Evolutionary conservation across 495 filamentous ascomycete genomes (phyloP), one percentile per base, ranked within the genome.

Genomic region (Penicillium diatomitis): DNA sequence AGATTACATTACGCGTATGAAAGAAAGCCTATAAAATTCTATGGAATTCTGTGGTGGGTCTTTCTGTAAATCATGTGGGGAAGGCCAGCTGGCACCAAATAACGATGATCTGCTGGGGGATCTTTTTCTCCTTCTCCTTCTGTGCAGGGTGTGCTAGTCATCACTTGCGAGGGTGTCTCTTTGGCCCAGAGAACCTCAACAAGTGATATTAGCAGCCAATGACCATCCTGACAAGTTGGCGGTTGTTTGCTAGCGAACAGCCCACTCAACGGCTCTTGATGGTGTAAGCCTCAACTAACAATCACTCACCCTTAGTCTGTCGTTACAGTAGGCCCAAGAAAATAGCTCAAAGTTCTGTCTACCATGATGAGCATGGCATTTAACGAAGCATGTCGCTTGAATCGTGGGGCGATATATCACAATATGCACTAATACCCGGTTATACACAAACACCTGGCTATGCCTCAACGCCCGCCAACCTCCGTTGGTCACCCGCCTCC

Each of bases 311-410:
- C 35, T 45, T 44, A 48, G 41, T 48, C 45, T 48, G 35, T 53
- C 36, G 31, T 48, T 53, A 48, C 41, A 29, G 45, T 35, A 48
- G 29, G 35, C 31, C 39, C 41, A 50, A 36, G 41, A 46, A 38
- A 34, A 36, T 8, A 46, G 20, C 46, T 49, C 36, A n/a, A n/a
- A n/a, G n/a, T n/a, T 38, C 36, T 49, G 29, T 76, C 35, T 59
- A 41, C 47, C 38, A 49, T 49, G 32, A 46, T 54, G 27, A 41
- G 41, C 28, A 46, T 38, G 32, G 41, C 41, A 47, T 49, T 53
- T 41, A 49, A 48, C 37, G 43, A 43, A 49, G 50, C 29, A 44
- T 30, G 0, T 6, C 20, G 11, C 37, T 46, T 51, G 36, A 41
- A 8, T 43, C 28, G 11, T 51, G 42, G 49, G 49, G 7, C 32